A percentile compares a stretch with the other conserved stretches of the same genome.
These are phyloP conservation scores for Trichosanthes cucumerina DNA, from an alignment of 306 rosid species.

Conservation along the genomic window DNA sequence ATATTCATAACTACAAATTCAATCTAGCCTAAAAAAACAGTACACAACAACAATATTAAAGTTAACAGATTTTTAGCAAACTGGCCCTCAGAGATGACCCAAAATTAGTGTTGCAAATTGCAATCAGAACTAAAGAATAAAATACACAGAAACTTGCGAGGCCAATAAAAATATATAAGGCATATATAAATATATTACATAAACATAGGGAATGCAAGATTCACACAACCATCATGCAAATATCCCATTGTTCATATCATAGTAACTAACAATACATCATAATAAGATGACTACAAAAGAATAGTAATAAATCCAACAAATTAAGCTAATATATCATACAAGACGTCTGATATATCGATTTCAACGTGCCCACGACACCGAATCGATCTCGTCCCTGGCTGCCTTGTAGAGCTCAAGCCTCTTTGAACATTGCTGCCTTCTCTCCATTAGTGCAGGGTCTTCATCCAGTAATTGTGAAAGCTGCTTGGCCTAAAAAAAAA, in stretches of 20 bases:
- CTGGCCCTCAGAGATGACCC: background rate
- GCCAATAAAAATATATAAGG: background rate
- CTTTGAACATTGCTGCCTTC: constrained; percentile 71
- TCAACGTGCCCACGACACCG: constrained; percentile 80
- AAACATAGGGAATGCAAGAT: background rate
- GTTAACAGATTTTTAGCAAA: background rate
- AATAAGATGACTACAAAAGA: background rate
- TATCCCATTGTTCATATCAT: background rate
- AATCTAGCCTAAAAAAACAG: too few species aligned
- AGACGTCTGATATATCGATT: constrained; percentile 2
- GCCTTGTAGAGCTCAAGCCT: constrained; percentile 89
- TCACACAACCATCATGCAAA: constrained; percentile 3
- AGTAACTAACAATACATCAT: background rate
- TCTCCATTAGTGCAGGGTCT: constrained; percentile 93
- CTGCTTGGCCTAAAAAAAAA: constrained; percentile 48
- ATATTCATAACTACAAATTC: background rate
- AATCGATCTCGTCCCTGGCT: constrained; percentile 92
- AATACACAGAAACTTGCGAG: background rate
- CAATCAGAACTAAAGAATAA: background rate
- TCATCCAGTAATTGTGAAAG: constrained; percentile 64
- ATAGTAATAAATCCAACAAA: constrained; percentile 5
- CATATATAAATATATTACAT: background rate
- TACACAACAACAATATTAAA: background rate
- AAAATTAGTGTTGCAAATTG: too few species aligned
- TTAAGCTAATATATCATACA: constrained; percentile 16